These are phyloP conservation scores for Fusarium floridanum DNA, from an alignment of 2,329 filamentous ascomycete species.

Conservation along the genomic window DNA sequence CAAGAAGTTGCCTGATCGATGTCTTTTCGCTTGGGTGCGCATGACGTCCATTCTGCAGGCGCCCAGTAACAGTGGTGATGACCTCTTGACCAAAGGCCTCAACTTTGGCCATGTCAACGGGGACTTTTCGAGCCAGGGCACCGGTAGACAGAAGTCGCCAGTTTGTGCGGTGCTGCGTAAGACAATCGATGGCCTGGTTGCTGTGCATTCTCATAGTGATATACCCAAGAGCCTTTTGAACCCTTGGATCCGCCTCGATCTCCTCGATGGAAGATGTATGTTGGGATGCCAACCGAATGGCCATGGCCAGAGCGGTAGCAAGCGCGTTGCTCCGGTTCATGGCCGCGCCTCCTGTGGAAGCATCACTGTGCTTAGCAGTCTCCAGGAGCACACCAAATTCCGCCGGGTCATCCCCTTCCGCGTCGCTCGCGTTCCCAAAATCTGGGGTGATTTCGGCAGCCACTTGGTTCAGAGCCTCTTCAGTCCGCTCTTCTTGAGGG, in stretches of 20 bases:
- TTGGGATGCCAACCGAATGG: conserved; percentile 16
- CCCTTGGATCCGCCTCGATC: conserved; percentile 13
- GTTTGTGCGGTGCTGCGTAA: conserved; percentile 10
- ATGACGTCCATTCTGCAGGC: conserved; percentile 21
- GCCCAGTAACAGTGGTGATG: conserved; percentile 22
- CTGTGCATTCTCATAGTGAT: conserved; percentile 15
- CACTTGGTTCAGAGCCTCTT: neutral
- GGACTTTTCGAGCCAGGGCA: conserved; percentile 27
- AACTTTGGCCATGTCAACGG: conserved; percentile 21
- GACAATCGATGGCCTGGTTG: neutral
- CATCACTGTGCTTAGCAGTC: neutral
- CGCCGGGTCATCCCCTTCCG: neutral
- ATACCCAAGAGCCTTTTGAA: conserved; percentile 21
- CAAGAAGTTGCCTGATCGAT: conserved; percentile 21
- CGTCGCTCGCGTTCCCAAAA: neutral
- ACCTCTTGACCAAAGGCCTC: conserved; percentile 12
- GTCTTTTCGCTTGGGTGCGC: conserved; percentile 8
- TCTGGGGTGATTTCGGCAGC: neutral
- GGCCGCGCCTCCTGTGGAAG: neutral
- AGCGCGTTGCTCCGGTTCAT: neutral
- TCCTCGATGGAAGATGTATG: conserved; percentile 12
- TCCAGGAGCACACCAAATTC: conserved; percentile 3
- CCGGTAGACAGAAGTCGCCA: conserved; percentile 29
- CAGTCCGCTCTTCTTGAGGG: neutral
- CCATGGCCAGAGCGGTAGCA: conserved; percentile 17